phyloP scores from a whole-genome alignment of 176 grass and related monocot genomes.

The Musa beccarii region DNA sequence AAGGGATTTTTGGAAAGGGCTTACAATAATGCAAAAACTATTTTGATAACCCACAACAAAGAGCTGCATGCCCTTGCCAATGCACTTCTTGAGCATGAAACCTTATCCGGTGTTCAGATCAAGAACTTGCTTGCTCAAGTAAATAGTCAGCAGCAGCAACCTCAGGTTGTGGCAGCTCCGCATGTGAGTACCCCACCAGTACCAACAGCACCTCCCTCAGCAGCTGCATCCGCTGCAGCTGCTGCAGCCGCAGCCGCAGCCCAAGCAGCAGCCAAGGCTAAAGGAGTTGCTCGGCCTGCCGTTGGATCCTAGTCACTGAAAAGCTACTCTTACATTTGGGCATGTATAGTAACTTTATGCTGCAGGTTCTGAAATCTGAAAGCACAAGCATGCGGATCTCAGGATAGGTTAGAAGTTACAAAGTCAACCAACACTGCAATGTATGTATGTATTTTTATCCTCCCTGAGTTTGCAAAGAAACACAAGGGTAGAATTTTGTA shows the following conservation, averaged over 20 bases:
- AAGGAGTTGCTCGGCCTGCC: conserved; percentile 38
- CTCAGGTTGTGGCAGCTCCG: conserved; percentile 16
- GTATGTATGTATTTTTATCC: too few species aligned
- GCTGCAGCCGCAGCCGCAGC: conserved; percentile 36
- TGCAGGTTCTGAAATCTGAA: too few species aligned
- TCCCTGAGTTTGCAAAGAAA: too few species aligned
- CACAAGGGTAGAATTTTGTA: too few species aligned
- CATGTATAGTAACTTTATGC: too few species aligned
- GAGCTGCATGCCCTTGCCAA: conserved; percentile 64
- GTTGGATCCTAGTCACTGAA: conserved; percentile 44
- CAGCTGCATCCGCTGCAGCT: conserved; percentile 18
- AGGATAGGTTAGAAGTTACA: too few species aligned
- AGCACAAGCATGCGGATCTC: too few species aligned
- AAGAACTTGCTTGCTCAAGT: conserved; percentile 46
- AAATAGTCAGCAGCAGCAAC: conserved; percentile 28
- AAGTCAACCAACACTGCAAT: too few species aligned
- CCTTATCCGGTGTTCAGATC: conserved; percentile 52
- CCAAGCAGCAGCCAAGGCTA: conserved; percentile 47
- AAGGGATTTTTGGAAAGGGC: conserved; percentile 56
- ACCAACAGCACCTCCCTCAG: conserved; percentile 15
- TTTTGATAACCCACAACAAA: conserved; percentile 45
- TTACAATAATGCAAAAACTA: conserved; percentile 67
- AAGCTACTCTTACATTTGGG: too few species aligned
- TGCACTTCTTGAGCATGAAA: conserved; percentile 71
- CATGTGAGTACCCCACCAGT: conserved; percentile 16